phyloP scores from a whole-genome alignment of 129 eudicot genomes.

The Calendula officinalis region DNA sequence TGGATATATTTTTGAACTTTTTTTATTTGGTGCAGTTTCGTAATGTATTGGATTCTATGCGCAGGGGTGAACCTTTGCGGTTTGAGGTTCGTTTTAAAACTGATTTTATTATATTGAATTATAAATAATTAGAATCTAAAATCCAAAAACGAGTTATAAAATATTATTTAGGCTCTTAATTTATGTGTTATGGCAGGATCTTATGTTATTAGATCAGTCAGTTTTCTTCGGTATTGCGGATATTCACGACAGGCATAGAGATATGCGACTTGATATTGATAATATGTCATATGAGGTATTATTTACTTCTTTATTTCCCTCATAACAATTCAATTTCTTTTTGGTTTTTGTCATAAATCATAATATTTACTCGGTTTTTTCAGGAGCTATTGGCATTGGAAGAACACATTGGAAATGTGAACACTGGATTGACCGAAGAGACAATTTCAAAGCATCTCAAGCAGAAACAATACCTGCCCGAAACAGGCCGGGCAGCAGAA shows the following conservation, averaged over 20 bases:
- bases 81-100: constrained; percentile 61
- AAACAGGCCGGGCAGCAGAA: constrained; percentile 36
- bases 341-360: not conserved
- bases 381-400: constrained; percentile 82
- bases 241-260: constrained; percentile 74
- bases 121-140: too few relatives aligned
- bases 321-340: too few relatives aligned
- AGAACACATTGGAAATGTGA: constrained; percentile 81
- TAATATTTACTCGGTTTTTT: not conserved
- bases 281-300: constrained; percentile 89
- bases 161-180: not conserved
- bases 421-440: constrained; percentile 71
- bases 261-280: constrained; percentile 89
- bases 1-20: not conserved
- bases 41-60: constrained; percentile 78
- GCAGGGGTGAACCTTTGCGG: constrained; percentile 86
- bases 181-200: constrained; percentile 45
- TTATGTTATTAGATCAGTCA: constrained; percentile 80
- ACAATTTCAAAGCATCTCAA: constrained; percentile 48
- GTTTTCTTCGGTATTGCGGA: constrained; percentile 70
- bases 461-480: constrained; percentile 34
- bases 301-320: not conserved
- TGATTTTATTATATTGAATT: too few relatives aligned
- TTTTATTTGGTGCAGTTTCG: constrained; percentile 56
- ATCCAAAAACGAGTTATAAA: too few relatives aligned